A percentile compares a stretch with the other conserved stretches of the same genome.
Evolutionary conservation across 805 yeast genomes (phyloP).

Genomic region (Saccharomycopsis sp.): DNA sequence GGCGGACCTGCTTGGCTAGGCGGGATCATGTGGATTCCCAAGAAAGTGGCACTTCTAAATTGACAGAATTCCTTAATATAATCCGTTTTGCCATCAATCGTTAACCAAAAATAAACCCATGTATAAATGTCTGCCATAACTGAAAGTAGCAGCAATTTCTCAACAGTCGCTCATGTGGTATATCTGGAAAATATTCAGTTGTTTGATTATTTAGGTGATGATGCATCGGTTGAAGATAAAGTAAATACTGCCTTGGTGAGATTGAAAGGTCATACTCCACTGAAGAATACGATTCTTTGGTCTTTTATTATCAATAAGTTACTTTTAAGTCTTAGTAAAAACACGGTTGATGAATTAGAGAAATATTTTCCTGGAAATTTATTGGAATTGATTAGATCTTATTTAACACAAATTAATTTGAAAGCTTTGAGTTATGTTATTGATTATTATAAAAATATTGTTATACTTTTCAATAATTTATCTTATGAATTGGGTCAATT

Average conservation of each 20-base stretch:
- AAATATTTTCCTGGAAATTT: background rate
- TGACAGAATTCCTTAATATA: too few relatives aligned
- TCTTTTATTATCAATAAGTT: slow-evolving; percentile 13
- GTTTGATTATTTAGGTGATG: too few relatives aligned
- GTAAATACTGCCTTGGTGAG: background rate
- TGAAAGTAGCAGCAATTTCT: too few relatives aligned
- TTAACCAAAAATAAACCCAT: too few relatives aligned
- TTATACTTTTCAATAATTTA: background rate
- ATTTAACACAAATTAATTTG: slow-evolving; percentile 4
- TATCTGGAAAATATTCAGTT: too few relatives aligned
- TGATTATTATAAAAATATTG: slow-evolving; percentile 11
- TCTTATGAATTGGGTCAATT: background rate
- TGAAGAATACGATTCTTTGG: slow-evolving; percentile 10
- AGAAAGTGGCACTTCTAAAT: too few relatives aligned
- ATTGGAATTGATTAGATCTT: background rate
- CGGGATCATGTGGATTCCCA: too few relatives aligned
- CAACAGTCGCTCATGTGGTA: too few relatives aligned
- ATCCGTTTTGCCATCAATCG: too few relatives aligned
- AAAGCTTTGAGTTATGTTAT: background rate
- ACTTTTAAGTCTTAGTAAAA: slow-evolving; percentile 2
- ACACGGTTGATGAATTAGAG: background rate
- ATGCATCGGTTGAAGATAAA: background rate
- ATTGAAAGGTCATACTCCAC: slow-evolving; percentile 4
- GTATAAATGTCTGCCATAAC: too few relatives aligned
- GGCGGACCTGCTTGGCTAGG: too few relatives aligned